A percentile compares a stretch with the other conserved stretches of the same genome.
Evolutionary conservation across 768 basidiomycete species (phyloP).

Genomic region (Mycena crocata): DNA sequence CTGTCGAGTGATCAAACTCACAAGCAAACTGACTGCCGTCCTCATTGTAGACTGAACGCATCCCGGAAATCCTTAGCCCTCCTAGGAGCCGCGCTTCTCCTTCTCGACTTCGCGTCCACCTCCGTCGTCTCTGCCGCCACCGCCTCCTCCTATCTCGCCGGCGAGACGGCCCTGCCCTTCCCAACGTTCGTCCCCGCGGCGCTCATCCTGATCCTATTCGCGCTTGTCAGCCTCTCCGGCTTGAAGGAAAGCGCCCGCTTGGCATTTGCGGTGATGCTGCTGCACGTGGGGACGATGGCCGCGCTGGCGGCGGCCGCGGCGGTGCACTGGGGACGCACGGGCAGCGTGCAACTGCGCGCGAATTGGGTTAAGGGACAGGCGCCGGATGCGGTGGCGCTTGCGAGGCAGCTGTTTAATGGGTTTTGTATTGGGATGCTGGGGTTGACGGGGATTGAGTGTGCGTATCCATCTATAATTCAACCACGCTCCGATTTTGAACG

Average conservation of each 20-base stretch:
- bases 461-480: constrained; percentile 19
- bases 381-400: constrained; percentile 45
- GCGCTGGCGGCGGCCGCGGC: constrained; percentile 61
- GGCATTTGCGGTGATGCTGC: constrained; percentile 64
- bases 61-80: constrained; percentile 73
- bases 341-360: constrained; percentile 57
- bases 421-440: constrained; percentile 80
- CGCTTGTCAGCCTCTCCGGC: constrained; percentile 65
- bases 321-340: constrained; percentile 64
- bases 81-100: constrained; percentile 70
- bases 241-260: constrained; percentile 72
- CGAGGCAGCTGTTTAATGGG: constrained; percentile 69
- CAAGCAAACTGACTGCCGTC: not conserved
- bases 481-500: not conserved
- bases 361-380: constrained; percentile 65
- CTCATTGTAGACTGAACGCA: constrained; percentile 65
- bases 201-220: constrained; percentile 66
- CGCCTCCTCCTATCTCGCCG: constrained; percentile 72
- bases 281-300: constrained; percentile 74
- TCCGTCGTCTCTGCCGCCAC: constrained; percentile 81
- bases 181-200: constrained; percentile 62
- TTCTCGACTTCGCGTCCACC: constrained; percentile 80
- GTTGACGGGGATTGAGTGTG: constrained; percentile 79
- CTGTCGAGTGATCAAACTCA: not conserved
- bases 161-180: constrained; percentile 71